phyloP scores from a whole-genome alignment of 306 rosid species.

The Dryas alaskensis region DNA sequence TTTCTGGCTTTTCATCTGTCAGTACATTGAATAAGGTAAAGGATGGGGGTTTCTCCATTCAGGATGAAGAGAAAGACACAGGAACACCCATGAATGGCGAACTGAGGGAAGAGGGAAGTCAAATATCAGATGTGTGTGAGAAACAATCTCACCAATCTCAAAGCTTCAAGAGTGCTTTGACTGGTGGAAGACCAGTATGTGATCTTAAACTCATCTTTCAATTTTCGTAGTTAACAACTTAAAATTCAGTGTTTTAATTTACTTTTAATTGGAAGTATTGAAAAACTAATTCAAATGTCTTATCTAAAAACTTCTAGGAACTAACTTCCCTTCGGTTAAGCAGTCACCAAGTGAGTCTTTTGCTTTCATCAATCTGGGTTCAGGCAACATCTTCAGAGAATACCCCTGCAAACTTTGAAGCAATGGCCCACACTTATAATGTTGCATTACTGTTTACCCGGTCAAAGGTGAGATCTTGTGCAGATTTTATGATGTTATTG shows the following conservation, averaged over 20 bases:
- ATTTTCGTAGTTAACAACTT: neutral
- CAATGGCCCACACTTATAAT: slow-evolving; percentile 84
- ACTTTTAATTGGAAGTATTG: neutral
- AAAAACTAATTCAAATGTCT: slow-evolving; percentile 20
- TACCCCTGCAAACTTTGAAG: slow-evolving; percentile 73
- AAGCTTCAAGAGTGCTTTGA: slow-evolving; percentile 44
- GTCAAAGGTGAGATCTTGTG: slow-evolving; percentile 64
- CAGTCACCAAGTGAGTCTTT: slow-evolving; percentile 87
- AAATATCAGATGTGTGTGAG: slow-evolving; percentile 27
- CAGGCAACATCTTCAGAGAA: slow-evolving; percentile 84
- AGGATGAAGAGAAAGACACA: slow-evolving; percentile 32
- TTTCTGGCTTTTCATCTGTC: slow-evolving; percentile 34
- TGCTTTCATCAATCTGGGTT: slow-evolving; percentile 95
- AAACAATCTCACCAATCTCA: slow-evolving; percentile 37
- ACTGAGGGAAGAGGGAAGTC: slow-evolving; percentile 34
- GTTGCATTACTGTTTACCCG: slow-evolving; percentile 71
- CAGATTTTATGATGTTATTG: slow-evolving; percentile 21
- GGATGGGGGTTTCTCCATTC: slow-evolving; percentile 44
- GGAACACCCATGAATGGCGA: slow-evolving; percentile 35
- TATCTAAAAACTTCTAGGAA: slow-evolving; percentile 50
- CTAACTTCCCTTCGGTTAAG: slow-evolving; percentile 76
- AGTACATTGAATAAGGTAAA: slow-evolving; percentile 31
- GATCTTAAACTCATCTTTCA: slow-evolving; percentile 5
- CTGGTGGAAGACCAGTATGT: slow-evolving; percentile 59
- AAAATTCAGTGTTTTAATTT: neutral